phyloP scores from a whole-genome alignment of 305 asterid genomes.

The Euphrasia arctica region DNA sequence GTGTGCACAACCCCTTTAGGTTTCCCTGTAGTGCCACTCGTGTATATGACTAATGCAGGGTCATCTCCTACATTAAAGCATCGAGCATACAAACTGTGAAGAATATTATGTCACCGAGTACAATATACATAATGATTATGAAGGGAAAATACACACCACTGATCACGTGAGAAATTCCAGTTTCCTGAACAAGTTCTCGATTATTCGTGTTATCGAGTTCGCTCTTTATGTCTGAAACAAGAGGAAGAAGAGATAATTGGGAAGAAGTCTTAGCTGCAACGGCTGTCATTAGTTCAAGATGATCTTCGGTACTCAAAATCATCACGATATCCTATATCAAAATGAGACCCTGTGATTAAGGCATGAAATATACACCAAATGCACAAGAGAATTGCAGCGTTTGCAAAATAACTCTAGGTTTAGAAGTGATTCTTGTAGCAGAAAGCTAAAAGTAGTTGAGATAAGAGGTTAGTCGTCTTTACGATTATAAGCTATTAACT shows the following conservation, averaged over 20 bases:
- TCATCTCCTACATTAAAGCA: constrained; percentile 56
- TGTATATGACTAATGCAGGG: constrained; percentile 85
- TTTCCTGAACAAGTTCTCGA: constrained; percentile 24
- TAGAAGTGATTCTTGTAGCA: too few species aligned
- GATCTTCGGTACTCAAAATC: constrained; percentile 91
- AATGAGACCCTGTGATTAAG: constrained; percentile 7
- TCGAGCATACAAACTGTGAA: constrained; percentile 20
- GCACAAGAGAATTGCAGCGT: neutral
- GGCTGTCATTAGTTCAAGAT: constrained; percentile 69
- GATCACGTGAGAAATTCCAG: constrained; percentile 34
- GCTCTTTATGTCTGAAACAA: constrained; percentile 36
- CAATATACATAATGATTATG: constrained; percentile 6
- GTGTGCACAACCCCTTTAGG: constrained; percentile 99
- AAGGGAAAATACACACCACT: constrained; percentile 39
- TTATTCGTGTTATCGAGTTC: constrained; percentile 28
- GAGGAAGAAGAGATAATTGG: constrained; percentile 71
- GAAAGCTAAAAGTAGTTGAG: too few species aligned
- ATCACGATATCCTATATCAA: constrained; percentile 64
- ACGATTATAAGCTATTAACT: too few species aligned
- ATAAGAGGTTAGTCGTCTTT: too few species aligned
- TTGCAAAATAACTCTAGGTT: too few species aligned
- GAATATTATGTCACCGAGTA: constrained; percentile 6
- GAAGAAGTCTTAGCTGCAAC: constrained; percentile 83
- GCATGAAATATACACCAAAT: neutral
- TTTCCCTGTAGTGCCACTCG: constrained; percentile 98